phyloP scores from a whole-genome alignment of 495 filamentous ascomycete genomes.

The Bacidia gigantensis region DNA sequence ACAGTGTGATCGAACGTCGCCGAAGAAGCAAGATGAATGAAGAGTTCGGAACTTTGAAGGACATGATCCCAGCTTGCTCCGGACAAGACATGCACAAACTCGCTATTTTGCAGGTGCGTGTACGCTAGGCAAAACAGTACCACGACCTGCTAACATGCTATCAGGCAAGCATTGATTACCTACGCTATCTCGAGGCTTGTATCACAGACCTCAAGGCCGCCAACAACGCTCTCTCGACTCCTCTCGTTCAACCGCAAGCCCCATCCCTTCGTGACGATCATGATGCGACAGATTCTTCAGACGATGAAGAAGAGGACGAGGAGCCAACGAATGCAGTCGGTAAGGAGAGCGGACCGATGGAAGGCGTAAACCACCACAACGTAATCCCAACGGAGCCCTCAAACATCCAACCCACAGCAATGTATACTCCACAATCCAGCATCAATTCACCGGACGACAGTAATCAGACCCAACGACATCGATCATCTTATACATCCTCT shows the following conservation, averaged over 20 bases:
- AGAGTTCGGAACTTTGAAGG: slow-evolving; percentile 85
- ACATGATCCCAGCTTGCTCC: slow-evolving; percentile 84
- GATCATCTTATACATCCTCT: neutral
- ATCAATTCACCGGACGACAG: slow-evolving; percentile 10
- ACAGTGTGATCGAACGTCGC: slow-evolving; percentile 85
- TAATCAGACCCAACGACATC: slow-evolving; percentile 26
- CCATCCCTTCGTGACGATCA: slow-evolving; percentile 6
- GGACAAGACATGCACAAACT: slow-evolving; percentile 97
- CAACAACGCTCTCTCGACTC: slow-evolving; percentile 21
- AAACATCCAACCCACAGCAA: slow-evolving; percentile 1
- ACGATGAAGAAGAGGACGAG: slow-evolving; percentile 23
- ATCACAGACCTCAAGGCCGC: slow-evolving; percentile 65
- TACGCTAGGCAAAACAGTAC: neutral
- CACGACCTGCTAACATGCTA: neutral
- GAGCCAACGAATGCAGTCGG: slow-evolving; percentile 8
- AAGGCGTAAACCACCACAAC: slow-evolving; percentile 4
- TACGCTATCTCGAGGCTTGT: slow-evolving; percentile 86
- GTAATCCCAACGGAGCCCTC: slow-evolving; percentile 15
- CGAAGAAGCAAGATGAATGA: slow-evolving; percentile 97
- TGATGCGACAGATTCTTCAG: slow-evolving; percentile 7
- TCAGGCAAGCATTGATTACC: slow-evolving; percentile 91
- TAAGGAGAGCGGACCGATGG: slow-evolving; percentile 12
- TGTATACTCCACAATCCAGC: slow-evolving; percentile 12
- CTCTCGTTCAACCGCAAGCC: slow-evolving; percentile 13
- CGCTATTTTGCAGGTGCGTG: slow-evolving; percentile 76